Base-by-base conservation (phyloP, 331 rosid species). In the Spiraea crenata region DNA sequence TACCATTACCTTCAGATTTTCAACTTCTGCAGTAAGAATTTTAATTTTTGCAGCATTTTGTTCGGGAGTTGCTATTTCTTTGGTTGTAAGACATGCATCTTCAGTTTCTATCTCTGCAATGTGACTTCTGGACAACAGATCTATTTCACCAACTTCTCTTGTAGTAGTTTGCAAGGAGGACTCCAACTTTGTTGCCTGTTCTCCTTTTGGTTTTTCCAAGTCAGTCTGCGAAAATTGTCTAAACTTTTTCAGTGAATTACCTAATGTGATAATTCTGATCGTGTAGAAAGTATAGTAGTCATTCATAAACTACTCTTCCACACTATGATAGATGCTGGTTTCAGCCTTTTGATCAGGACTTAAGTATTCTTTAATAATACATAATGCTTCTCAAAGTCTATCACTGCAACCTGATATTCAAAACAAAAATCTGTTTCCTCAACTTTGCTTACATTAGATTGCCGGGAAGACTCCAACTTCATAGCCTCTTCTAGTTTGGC, bases 1-100 rank as follows among this genome's bases (percentile, higher is more conserved):
- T 64, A 66, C 54, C 50, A 67, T 31, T 74, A 87, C 98, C 95
- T 89, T 88, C 77, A 93, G 85, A 74, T 41, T 79, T 73, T 77
- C 37, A 12, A 70, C 66, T 35, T 70, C 57, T 70, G 46, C 74
- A 44, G 57, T 57, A 31, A 70, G 74, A 44, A 10, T 44, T 39
- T 70, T 37, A 57, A 70, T 47, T 16, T 12, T 73, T 72, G 84
- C 97, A 39, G 79, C 79, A 20, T 77, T 79, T 65, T 87, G 88
- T 79, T 72, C 77, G 17, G 76, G 72, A 76, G 76, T 77, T 71
- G 82, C 49, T 54, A 83, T 75, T 73, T 90, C 89, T 77, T 82
- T 58, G 44, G 70, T 34, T 3, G 20, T 63, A 70, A 73, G 74
- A 64, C 75, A 77, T 76, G 84, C 82, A 63, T 79, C 58, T 70